phyloP scores from a whole-genome alignment of 495 filamentous ascomycete species.

The Gamarada debralockiae region DNA sequence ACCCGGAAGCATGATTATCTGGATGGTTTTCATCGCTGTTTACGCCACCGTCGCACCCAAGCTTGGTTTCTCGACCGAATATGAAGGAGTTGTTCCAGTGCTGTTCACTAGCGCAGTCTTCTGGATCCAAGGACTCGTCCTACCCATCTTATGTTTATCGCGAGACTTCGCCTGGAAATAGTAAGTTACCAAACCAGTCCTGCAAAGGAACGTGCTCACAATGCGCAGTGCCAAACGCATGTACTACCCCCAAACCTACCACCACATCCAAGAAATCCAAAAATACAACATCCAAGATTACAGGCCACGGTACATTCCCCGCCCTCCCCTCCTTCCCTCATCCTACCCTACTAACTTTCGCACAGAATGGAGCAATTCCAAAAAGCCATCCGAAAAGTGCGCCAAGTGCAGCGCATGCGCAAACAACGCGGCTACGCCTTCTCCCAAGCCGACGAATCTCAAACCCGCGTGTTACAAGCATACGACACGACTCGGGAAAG shows the following conservation, averaged over 20 bases:
- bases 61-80: conserved; percentile 79
- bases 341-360: conserved; percentile 9
- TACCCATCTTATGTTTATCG: conserved; percentile 81
- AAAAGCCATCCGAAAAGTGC: conserved; percentile 97
- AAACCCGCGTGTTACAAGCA: conserved; percentile 88
- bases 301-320: conserved; percentile 73
- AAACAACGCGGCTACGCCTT: conserved; percentile 99
- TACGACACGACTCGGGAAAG: conserved; percentile 94
- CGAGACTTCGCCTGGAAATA: conserved; percentile 81
- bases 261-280: conserved; percentile 99
- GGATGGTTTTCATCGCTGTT: conserved; percentile 84
- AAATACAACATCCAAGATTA: conserved; percentile 99
- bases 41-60: conserved; percentile 91
- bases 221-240: conserved; percentile 75
- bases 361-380: conserved; percentile 98
- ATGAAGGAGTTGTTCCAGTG: conserved; percentile 75
- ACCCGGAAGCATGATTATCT: conserved; percentile 86
- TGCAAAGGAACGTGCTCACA: conserved; percentile 6
- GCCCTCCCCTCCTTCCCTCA: not conserved
- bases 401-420: conserved; percentile 98
- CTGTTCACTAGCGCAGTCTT: conserved; percentile 80
- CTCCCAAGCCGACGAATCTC: conserved; percentile 93
- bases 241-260: conserved; percentile 93
- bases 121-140: conserved; percentile 79
- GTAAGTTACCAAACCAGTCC: conserved; percentile 26